Base-by-base conservation (phyloP, 306 rosid species). In the Calophaca sinica region DNA sequence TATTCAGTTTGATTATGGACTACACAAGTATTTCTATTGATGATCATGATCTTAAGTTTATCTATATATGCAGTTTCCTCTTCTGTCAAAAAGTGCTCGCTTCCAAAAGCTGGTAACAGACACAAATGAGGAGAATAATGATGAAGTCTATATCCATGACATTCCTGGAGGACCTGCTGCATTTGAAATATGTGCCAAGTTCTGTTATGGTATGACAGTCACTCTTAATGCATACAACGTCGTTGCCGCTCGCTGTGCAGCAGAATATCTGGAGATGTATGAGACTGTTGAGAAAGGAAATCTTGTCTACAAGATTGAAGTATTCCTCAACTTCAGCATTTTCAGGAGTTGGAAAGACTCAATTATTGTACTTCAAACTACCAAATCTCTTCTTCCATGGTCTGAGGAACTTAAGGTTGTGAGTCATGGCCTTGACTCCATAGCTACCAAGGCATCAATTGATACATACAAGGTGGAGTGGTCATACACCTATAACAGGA, bases 281-380 rank as follows among this genome's bases (percentile, higher is more conserved):
- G 98, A 93, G 84, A 84, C 89, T 36, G 81, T 85, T 39, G 96
- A 93, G 76, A 93, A 89, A 81, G 98, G 98, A 48, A 90, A 90
- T 48, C 98, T 93, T 33, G 62, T 93, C 80, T 86, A 93, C 88
- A 93, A 93, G 84, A 86, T 93, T 63, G 98, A 93, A 63, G 98
- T 90, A 11, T 93, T 93, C 81, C 96, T 93, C 82, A 90, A 81
- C 83, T 89, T 91, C 7, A 90, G 96, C 90, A 81, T 93, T 72
- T 87, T 93, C 81, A 82, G 87, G 80, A 89, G 96, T 76, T 93
- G 98, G 96, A 93, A 93, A 67, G 96, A 93, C 86, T 90, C 93
- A 0, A 93, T 93, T 42, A 93, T 93, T 79, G 96, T 89, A 80
- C 96, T 93, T 79, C 90, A 90, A 85, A 89, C 94, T 10, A 89